Evolutionary conservation across 768 basidiomycete species (phyloP).

Genomic region (Polyporus arcularius): DNA sequence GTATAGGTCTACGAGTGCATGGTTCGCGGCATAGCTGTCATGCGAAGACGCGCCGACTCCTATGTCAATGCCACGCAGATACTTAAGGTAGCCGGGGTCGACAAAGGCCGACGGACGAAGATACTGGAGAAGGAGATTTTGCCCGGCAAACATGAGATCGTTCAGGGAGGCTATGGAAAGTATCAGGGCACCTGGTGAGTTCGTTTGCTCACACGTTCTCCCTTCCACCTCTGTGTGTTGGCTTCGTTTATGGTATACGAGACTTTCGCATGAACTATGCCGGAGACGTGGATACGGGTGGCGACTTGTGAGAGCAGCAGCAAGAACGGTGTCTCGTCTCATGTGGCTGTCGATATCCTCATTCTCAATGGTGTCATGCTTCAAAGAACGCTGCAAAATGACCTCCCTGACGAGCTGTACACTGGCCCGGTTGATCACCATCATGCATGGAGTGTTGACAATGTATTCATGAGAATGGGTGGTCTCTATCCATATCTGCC

Average conservation of each 20-base stretch:
- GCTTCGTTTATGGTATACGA: not conserved
- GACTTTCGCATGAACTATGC: not conserved
- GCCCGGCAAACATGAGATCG: constrained; percentile 94
- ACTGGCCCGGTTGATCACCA: too few relatives aligned
- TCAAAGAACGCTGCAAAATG: too few relatives aligned
- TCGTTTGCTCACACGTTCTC: not conserved
- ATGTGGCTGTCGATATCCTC: too few relatives aligned
- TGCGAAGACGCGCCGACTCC: constrained; percentile 93
- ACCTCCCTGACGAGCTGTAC: too few relatives aligned
- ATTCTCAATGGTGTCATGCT: too few relatives aligned
- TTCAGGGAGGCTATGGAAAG: constrained; percentile 98
- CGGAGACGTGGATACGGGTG: too few relatives aligned
- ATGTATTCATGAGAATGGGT: too few relatives aligned
- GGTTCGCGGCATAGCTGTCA: constrained; percentile 97
- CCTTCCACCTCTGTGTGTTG: not conserved
- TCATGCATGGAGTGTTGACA: too few relatives aligned
- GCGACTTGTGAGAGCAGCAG: too few relatives aligned
- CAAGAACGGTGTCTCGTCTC: too few relatives aligned
- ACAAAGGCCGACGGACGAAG: constrained; percentile 95
- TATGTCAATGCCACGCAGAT: constrained; percentile 99
- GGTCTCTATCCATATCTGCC: too few relatives aligned
- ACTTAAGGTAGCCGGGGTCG: constrained; percentile 96
- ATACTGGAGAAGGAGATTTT: constrained; percentile 97
- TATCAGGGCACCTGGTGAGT: constrained; percentile 98
- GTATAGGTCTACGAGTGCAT: constrained; percentile 93